These are phyloP conservation scores for Cadophora sp. DNA, from an alignment of 2,329 filamentous ascomycete genomes.

Conservation along the genomic window DNA sequence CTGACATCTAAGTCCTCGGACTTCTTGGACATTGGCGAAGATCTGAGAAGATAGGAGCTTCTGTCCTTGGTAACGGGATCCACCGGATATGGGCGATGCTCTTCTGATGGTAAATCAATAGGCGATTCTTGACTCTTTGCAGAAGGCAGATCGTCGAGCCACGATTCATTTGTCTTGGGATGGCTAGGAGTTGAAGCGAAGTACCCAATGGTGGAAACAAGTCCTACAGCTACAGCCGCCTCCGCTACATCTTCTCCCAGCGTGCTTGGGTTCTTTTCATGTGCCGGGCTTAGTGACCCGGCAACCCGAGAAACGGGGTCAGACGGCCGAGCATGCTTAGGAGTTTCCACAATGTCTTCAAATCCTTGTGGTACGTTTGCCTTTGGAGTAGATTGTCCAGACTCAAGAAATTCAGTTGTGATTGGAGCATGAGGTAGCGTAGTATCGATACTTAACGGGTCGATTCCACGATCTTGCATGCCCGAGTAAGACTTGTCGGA, in stretches of 20 bases:
- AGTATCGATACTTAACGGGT: conserved; percentile 53
- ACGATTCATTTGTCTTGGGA: conserved; percentile 40
- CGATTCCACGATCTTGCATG: conserved; percentile 11
- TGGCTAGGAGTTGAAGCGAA: conserved; percentile 33
- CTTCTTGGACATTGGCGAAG: conserved; percentile 45
- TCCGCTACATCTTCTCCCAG: conserved; percentile 30
- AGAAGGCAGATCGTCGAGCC: conserved; percentile 33
- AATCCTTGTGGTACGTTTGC: not conserved
- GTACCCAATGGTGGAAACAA: conserved; percentile 37
- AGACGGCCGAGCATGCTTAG: not conserved
- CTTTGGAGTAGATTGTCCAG: conserved; percentile 73
- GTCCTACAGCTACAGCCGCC: conserved; percentile 33
- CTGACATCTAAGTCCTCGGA: conserved; percentile 27
- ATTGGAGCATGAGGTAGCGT: conserved; percentile 43
- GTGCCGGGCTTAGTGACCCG: conserved; percentile 14
- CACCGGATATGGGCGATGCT: conserved; percentile 48
- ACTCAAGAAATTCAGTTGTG: conserved; percentile 60
- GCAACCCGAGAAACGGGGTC: not conserved
- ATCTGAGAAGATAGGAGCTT: conserved; percentile 52
- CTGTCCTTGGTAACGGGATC: conserved; percentile 53
- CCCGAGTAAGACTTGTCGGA: conserved; percentile 47
- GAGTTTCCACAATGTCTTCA: conserved; percentile 4
- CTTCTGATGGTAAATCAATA: conserved; percentile 16
- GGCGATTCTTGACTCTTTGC: conserved; percentile 5
- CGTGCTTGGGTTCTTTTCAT: conserved; percentile 12